Conservation (phyloP, 495 filamentous ascomycete genomes). For the Penicillium maclennaniae region DNA sequence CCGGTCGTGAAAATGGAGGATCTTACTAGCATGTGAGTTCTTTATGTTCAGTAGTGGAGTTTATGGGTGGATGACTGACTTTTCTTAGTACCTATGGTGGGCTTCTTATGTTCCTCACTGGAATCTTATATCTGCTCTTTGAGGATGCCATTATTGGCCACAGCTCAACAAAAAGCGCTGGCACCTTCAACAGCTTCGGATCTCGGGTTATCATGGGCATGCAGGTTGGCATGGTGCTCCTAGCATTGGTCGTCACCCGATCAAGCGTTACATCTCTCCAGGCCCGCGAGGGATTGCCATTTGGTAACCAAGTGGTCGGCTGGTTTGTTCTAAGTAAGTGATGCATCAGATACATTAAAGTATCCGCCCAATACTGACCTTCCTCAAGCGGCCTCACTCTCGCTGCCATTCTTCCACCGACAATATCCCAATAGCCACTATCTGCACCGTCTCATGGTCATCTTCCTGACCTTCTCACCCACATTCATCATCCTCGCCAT, state of each 20-base stretch:
- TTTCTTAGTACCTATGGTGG: constrained; percentile 66
- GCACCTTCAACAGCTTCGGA: constrained; percentile 36
- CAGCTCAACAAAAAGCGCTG: constrained; percentile 17
- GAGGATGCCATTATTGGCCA: constrained; percentile 62
- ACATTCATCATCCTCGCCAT: constrained; percentile 96
- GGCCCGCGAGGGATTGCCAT: constrained; percentile 80
- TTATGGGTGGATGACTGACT: constrained; percentile 23
- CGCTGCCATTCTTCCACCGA: constrained; percentile 76
- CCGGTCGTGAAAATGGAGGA: constrained; percentile 83
- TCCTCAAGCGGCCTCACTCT: constrained; percentile 66
- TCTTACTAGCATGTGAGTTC: constrained; percentile 67
- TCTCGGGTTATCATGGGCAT: constrained; percentile 53
- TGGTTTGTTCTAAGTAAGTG: constrained; percentile 77
- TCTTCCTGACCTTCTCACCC: constrained; percentile 92
- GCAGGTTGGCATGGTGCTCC: constrained; percentile 74
- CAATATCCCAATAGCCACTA: constrained; percentile 83
- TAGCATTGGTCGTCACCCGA: constrained; percentile 81
- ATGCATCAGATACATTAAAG: neutral
- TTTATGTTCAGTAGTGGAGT: neutral
- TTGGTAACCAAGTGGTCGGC: constrained; percentile 83
- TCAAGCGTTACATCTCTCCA: constrained; percentile 80
- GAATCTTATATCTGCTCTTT: constrained; percentile 75
- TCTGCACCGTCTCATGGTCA: constrained; percentile 79
- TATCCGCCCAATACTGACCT: constrained; percentile 6
- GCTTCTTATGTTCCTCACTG: constrained; percentile 71